Conservation (phyloP, 768 basidiomycete genomes). For the Tricholoma furcatifolium region DNA sequence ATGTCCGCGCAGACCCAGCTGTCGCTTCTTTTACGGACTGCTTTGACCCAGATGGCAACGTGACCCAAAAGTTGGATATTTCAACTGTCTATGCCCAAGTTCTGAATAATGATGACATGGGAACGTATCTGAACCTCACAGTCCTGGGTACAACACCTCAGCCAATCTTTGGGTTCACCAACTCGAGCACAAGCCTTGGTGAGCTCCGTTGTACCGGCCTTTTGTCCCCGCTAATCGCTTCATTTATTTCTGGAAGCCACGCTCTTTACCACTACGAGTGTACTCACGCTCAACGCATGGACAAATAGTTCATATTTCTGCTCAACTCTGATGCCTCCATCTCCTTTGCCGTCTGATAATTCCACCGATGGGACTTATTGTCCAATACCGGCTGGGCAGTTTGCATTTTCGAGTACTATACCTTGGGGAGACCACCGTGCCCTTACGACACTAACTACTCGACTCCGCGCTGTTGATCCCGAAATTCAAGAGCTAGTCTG, state of each 20-base stretch:
- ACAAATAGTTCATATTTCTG: constrained; percentile 77
- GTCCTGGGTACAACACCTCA: constrained; percentile 64
- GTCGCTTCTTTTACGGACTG: constrained; percentile 68
- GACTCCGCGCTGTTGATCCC: constrained; percentile 87
- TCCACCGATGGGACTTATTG: constrained; percentile 55
- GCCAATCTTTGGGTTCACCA: constrained; percentile 58
- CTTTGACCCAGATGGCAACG: constrained; percentile 45
- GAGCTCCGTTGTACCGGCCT: constrained; percentile 26
- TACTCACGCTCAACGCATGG: constrained; percentile 76
- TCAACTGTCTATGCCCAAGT: constrained; percentile 75
- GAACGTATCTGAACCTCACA: constrained; percentile 63
- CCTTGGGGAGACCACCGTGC: constrained; percentile 64
- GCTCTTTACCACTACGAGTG: constrained; percentile 78
- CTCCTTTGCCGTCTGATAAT: constrained; percentile 55
- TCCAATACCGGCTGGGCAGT: constrained; percentile 74
- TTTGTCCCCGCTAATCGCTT: constrained; percentile 14
- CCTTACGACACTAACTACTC: constrained; percentile 82
- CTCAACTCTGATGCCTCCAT: constrained; percentile 72
- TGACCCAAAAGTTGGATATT: constrained; percentile 59
- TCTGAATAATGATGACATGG: constrained; percentile 39
- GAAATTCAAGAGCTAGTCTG: constrained; percentile 81
- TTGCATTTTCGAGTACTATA: constrained; percentile 78
- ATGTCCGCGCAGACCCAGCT: constrained; percentile 53
- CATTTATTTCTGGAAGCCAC: constrained; percentile 53
- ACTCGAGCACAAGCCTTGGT: constrained; percentile 67